phyloP scores from a whole-genome alignment of 2,329 filamentous ascomycete species.

The Scleromitrula shiraiana region DNA sequence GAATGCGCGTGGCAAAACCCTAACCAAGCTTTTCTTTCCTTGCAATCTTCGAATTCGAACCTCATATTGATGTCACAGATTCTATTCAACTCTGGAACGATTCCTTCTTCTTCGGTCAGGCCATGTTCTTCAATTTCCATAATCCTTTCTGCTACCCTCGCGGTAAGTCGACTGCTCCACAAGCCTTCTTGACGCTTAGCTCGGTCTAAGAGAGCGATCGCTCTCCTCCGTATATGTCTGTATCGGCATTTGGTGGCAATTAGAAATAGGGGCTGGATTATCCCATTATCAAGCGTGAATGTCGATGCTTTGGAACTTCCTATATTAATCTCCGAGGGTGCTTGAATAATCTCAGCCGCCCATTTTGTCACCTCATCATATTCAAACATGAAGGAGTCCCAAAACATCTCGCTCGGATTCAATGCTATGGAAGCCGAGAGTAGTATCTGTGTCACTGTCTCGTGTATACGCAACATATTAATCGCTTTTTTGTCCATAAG shows the following conservation, averaged over 20 bases:
- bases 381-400: slow-evolving; percentile 6
- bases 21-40: slow-evolving; percentile 5
- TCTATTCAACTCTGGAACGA: not conserved
- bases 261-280: slow-evolving; percentile 54
- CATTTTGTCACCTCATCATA: slow-evolving; percentile 6
- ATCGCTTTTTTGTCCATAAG: not conserved
- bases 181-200: slow-evolving; percentile 55
- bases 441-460: not conserved
- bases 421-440: not conserved
- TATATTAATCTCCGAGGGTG: not conserved
- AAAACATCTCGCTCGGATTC: slow-evolving; percentile 4
- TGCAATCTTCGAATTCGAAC: not conserved
- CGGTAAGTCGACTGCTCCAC: slow-evolving; percentile 42
- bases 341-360: slow-evolving; percentile 2
- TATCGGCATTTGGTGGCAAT: slow-evolving; percentile 57
- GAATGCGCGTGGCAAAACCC: not conserved
- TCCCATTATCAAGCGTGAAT: slow-evolving; percentile 54
- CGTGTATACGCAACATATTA: not conserved
- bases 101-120: not conserved
- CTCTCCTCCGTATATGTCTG: slow-evolving; percentile 45
- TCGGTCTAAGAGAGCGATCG: slow-evolving; percentile 50
- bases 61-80: not conserved
- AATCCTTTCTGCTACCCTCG: slow-evolving; percentile 11
- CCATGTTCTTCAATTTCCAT: slow-evolving; percentile 12
- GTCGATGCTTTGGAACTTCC: not conserved